Evolutionary conservation across 75 land plant species (phyloP).

Genomic region (Chamaecyparis obtusa): DNA sequence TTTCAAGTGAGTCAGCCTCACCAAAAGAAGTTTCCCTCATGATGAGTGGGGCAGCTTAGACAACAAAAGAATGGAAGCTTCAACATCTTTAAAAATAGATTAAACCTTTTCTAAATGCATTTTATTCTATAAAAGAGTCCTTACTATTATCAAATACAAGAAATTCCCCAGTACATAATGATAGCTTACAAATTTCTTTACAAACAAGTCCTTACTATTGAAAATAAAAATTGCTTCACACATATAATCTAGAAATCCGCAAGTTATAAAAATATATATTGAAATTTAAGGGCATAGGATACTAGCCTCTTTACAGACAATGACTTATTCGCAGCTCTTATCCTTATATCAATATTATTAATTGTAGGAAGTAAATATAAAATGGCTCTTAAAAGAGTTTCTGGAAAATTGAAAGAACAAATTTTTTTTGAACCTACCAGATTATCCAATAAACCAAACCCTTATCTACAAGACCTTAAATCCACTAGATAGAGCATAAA

Average conservation of each 20-base stretch:
- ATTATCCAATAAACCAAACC: not conserved
- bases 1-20: not conserved
- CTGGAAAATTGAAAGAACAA: not conserved
- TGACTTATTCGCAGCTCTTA: not conserved
- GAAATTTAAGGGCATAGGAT: too few species aligned
- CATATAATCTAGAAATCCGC: too few species aligned
- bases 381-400: not conserved
- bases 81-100: not conserved
- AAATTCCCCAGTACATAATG: too few species aligned
- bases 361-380: too few species aligned
- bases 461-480: not conserved
- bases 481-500: not conserved
- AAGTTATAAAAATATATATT: too few species aligned
- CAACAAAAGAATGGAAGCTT: too few species aligned
- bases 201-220: not conserved
- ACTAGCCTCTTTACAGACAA: not conserved
- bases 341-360: too few species aligned
- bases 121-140: not conserved
- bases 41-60: too few species aligned
- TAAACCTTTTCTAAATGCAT: not conserved
- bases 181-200: not conserved
- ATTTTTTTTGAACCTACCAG: not conserved
- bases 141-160: too few species aligned
- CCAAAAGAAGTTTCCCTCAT: not conserved
- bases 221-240: too few species aligned